Conservation (phyloP, 2,329 filamentous ascomycete species). For the Beauveria rudraprayagi region DNA sequence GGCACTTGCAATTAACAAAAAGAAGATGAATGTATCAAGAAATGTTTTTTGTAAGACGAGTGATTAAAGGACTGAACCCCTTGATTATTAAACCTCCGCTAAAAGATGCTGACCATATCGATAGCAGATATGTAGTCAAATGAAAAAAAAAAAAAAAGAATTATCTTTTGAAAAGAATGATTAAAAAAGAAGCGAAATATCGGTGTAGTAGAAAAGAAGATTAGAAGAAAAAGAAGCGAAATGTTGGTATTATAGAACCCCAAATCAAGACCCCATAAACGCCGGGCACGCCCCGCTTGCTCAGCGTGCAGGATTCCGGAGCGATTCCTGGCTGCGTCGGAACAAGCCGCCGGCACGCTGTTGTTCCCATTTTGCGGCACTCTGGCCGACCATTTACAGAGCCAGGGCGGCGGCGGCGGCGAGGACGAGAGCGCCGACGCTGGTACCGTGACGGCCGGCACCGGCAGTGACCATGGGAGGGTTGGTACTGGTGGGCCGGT, state of each 20-base stretch:
- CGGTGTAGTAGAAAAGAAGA: background rate
- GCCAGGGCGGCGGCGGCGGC: slow-evolving; percentile 31
- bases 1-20: background rate
- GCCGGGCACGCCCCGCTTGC: background rate
- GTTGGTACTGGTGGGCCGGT: slow-evolving; percentile 9
- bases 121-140: background rate
- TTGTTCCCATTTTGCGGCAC: background rate
- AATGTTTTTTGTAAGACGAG: background rate
- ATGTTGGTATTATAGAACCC: background rate
- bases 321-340: background rate
- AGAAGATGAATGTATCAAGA: background rate
- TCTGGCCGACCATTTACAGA: slow-evolving; percentile 20
- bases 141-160: background rate
- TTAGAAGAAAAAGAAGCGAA: background rate
- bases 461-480: slow-evolving; percentile 25
- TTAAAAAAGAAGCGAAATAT: background rate
- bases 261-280: background rate
- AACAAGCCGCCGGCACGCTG: background rate
- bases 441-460: slow-evolving; percentile 28
- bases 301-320: background rate
- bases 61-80: background rate
- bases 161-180: background rate
- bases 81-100: slow-evolving; percentile 10
- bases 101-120: background rate
- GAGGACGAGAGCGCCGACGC: slow-evolving; percentile 29